Evolutionary conservation across 768 basidiomycete genomes (phyloP), one percentile per base, ranked within the genome.

Genomic region (Psilocybe tampanensis): DNA sequence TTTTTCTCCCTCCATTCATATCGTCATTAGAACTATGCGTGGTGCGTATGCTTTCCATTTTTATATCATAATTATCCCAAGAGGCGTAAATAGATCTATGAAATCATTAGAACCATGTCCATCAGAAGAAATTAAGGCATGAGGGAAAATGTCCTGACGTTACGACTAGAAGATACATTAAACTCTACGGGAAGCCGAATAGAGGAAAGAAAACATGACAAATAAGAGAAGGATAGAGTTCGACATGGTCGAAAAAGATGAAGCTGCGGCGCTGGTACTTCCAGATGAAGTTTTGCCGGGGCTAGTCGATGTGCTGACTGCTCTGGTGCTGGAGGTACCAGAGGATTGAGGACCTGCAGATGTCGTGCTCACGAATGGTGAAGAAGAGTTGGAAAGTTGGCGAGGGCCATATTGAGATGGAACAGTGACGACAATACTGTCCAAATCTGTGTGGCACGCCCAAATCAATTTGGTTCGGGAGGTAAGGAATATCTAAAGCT

Each of bases 341-440:
- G 50, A 49, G 13, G 56, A 19, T 12, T 23, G 15, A 51, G 56
- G 18, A 26, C 43, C 41, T 9, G 60, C 49, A 22, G 15, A 22
- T 8, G 47, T 24, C 12, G 58, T 39, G 23, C 42, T 47, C 9
- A 64, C 57, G 39, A 67, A 71, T 8, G 69, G 66, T 23, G 64
- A 66, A 7, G 66, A 47, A 13, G 62, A 44, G 2, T 19, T 60
- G 1, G 63, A 54, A 12, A 76, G 63, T 24, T 72, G 63, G 6
- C 76, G 68, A 21, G 77, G 75, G 4, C 66, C 73, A 54, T 79
- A 81, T 12, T 59, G 63, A 5, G 77, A 77, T 7, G 78, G 78
- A 8, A 77, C 72, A 18, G 72, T 73, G 6, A 77, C 70, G 11
- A 79, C 74, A 34, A 81, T 74, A 56, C 75, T 76, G 49, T 80